Percentiles rank a stretch among this genome's conserved stretches.
Evolutionary conservation across 192 early-diverging fungal species (phyloP).

Genomic region (Podila horticola): DNA sequence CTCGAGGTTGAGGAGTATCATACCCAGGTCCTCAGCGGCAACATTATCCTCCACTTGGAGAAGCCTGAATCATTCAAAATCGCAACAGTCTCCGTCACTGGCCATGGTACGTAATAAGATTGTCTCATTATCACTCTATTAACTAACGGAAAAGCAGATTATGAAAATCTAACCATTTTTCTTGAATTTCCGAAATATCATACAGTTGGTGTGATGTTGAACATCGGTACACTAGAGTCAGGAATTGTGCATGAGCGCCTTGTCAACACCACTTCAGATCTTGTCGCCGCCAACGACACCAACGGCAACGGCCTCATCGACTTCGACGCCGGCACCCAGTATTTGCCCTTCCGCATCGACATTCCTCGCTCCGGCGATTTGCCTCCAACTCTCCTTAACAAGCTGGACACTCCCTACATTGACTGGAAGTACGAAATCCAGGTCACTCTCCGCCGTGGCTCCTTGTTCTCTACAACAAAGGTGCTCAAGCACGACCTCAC

Average conservation of each 20-base stretch:
- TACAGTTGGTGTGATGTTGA: slow-evolving; percentile 33
- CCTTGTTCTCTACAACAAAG: slow-evolving; percentile 11
- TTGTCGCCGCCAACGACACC: slow-evolving; percentile 47
- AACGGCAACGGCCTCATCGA: slow-evolving; percentile 23
- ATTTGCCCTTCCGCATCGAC: slow-evolving; percentile 39
- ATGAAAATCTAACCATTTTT: no score
- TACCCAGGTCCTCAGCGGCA: slow-evolving; percentile 18
- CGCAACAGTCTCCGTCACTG: slow-evolving; percentile 20
- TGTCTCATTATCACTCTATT: background rate
- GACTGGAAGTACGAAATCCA: slow-evolving; percentile 51
- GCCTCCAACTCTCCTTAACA: slow-evolving; percentile 38
- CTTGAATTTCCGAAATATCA: background rate
- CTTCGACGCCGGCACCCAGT: slow-evolving; percentile 20
- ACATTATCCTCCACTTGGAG: slow-evolving; percentile 20
- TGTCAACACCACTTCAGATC: slow-evolving; percentile 7
- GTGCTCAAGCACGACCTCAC: slow-evolving; percentile 30
- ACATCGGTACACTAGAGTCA: slow-evolving; percentile 14
- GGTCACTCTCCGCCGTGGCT: slow-evolving; percentile 27
- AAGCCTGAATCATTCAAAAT: slow-evolving; percentile 32
- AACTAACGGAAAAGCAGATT: no score
- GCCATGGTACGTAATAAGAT: slow-evolving; percentile 18
- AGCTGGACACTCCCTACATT: slow-evolving; percentile 44
- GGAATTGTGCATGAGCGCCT: slow-evolving; percentile 31
- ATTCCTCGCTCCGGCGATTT: slow-evolving; percentile 18
- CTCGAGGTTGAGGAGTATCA: slow-evolving; percentile 3